Percentiles rank a stretch among this genome's conserved stretches.
Evolutionary conservation across 768 basidiomycete genomes (phyloP).

Genomic region (Tulasnella sp.): DNA sequence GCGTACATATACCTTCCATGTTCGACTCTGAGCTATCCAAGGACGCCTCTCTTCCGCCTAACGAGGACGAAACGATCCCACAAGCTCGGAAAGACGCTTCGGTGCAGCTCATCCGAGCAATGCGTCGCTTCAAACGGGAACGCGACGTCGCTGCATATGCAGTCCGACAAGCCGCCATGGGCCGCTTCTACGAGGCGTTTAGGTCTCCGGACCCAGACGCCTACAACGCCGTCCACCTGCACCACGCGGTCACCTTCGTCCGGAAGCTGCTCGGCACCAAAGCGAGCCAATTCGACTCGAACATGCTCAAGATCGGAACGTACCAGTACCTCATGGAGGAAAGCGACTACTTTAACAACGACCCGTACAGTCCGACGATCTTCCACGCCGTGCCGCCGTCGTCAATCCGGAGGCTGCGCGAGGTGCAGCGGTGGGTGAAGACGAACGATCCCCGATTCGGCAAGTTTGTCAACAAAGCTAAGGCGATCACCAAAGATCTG

Average conservation of each 20-base stretch:
- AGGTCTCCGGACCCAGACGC: constrained; percentile 47
- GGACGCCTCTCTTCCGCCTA: neutral
- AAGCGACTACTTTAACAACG: constrained; percentile 52
- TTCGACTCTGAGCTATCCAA: neutral
- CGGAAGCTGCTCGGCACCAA: constrained; percentile 30
- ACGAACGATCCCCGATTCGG: constrained; percentile 43
- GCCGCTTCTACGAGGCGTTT: constrained; percentile 46
- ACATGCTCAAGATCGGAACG: constrained; percentile 48
- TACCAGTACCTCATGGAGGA: constrained; percentile 65
- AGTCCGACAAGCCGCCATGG: constrained; percentile 6
- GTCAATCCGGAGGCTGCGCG: constrained; percentile 52
- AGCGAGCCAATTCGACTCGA: constrained; percentile 38
- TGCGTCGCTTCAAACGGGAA: constrained; percentile 17
- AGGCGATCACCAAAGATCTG: constrained; percentile 39
- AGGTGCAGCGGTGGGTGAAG: constrained; percentile 49
- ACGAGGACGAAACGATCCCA: constrained; percentile 11
- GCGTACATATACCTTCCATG: neutral
- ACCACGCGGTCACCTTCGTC: constrained; percentile 51
- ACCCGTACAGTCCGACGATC: constrained; percentile 45
- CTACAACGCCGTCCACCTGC: constrained; percentile 56
- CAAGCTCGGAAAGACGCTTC: neutral
- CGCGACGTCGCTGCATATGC: neutral
- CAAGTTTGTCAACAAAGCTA: constrained; percentile 53
- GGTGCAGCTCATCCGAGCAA: constrained; percentile 23
- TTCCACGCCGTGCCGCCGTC: constrained; percentile 63